Evolutionary conservation across 331 rosid genomes (phyloP).

Genomic region (Pyracantha coccinea): DNA sequence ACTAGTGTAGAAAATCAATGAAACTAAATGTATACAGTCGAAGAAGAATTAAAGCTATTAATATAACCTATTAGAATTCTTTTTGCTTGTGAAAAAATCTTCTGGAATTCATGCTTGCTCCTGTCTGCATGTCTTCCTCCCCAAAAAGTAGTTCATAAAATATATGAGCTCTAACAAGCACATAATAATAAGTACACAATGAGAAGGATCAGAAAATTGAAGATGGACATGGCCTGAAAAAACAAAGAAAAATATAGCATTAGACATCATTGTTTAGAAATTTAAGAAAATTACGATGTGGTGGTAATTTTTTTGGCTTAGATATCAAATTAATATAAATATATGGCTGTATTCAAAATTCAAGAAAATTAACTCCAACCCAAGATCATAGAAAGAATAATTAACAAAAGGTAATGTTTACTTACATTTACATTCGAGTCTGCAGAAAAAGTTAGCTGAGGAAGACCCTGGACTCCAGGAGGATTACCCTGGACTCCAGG

Average conservation of each 20-base stretch:
- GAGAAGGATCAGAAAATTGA: slow-evolving; percentile 27
- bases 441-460: slow-evolving; percentile 41
- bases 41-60: slow-evolving; percentile 11
- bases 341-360: no score
- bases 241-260: background rate
- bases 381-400: background rate
- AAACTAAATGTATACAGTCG: background rate
- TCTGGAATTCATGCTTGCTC: background rate
- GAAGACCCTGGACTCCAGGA: slow-evolving; percentile 71
- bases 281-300: no score
- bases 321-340: no score
- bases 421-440: slow-evolving; percentile 48
- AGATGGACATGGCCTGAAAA: slow-evolving; percentile 47
- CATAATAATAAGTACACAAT: slow-evolving; percentile 19
- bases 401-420: background rate
- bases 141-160: background rate
- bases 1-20: background rate
- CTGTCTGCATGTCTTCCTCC: background rate
- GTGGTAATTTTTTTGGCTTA: no score
- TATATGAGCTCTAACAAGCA: slow-evolving; percentile 10
- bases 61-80: slow-evolving; percentile 1
- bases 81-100: background rate
- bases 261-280: background rate
- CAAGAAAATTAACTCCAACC: background rate
- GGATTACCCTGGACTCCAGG: slow-evolving; percentile 65